Conservation (phyloP, 768 basidiomycete species). For the Boletus pseudopeckii region DNA sequence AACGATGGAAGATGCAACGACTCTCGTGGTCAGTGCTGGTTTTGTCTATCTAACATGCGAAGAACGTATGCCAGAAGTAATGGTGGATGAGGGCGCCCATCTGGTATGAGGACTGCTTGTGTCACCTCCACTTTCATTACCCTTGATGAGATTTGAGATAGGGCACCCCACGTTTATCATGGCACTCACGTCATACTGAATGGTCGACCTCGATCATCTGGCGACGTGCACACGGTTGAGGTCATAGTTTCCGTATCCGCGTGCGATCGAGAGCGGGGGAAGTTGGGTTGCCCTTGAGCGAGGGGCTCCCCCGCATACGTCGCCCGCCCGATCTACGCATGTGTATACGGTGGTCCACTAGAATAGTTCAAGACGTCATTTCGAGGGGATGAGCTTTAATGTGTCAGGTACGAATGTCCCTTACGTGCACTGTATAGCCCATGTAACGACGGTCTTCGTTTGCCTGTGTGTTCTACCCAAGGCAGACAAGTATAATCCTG, state of each 20-base stretch:
- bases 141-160: conserved; percentile 13
- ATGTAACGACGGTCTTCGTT: neutral
- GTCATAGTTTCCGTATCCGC: conserved; percentile 9
- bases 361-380: conserved; percentile 8
- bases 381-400: neutral
- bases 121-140: neutral
- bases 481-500: neutral
- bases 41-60: conserved; percentile 15
- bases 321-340: conserved; percentile 3
- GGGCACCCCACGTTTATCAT: conserved; percentile 9
- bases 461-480: neutral
- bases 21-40: conserved; percentile 1
- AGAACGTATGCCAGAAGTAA: conserved; percentile 7
- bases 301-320: neutral
- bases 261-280: conserved; percentile 5
- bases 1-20: conserved; percentile 9
- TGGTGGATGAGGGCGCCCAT: neutral
- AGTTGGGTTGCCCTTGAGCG: neutral
- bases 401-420: neutral
- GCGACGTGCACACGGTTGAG: neutral
- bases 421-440: neutral
- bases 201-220: conserved; percentile 8
- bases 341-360: neutral
- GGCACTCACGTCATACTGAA: conserved; percentile 4
- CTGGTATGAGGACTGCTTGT: neutral